Evolutionary conservation across 139 green algal species (phyloP).

Genomic region (Pleodorina starrii): DNA sequence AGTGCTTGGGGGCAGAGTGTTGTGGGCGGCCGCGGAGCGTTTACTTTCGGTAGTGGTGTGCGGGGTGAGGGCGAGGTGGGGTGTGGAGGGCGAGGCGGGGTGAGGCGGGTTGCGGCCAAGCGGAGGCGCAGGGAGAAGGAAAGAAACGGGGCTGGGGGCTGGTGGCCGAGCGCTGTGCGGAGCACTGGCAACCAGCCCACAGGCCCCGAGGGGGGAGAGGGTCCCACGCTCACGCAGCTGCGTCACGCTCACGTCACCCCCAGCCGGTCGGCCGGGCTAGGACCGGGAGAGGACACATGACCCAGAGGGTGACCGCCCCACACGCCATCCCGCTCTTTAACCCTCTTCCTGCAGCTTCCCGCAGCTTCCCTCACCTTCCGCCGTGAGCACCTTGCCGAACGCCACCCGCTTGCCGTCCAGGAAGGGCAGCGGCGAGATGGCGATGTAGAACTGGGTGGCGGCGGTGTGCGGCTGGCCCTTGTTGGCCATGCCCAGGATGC

Average conservation of each 20-base stretch:
- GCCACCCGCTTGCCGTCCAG: slow-evolving; percentile 67
- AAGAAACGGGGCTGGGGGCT: neutral
- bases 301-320: neutral
- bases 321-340: neutral
- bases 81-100: neutral
- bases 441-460: slow-evolving; percentile 66
- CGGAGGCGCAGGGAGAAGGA: neutral
- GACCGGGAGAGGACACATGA: too few relatives aligned
- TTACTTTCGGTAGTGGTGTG: too few relatives aligned
- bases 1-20: neutral
- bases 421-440: slow-evolving; percentile 54
- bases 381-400: slow-evolving; percentile 57
- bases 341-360: neutral
- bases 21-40: too few relatives aligned
- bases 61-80: neutral
- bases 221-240: neutral
- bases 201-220: neutral
- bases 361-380: neutral
- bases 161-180: neutral
- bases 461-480: slow-evolving; percentile 56
- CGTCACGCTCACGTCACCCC: neutral
- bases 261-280: too few relatives aligned
- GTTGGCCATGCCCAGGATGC: slow-evolving; percentile 64
- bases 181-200: neutral
- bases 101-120: neutral